Evolutionary conservation across 495 filamentous ascomycete genomes (phyloP).

Genomic region (Aspergillus nanangensis): DNA sequence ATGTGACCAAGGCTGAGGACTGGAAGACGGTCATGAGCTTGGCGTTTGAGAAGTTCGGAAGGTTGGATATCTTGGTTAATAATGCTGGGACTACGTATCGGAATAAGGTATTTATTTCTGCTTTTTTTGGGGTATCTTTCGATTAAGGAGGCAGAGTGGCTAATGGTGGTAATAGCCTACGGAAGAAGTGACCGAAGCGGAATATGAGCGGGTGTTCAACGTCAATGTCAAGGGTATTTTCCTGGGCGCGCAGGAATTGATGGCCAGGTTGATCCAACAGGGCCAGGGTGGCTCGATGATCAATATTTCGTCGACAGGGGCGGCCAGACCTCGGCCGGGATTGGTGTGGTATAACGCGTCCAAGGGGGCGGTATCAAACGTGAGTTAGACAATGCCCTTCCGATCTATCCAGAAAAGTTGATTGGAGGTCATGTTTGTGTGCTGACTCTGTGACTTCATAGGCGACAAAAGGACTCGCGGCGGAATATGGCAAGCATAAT

Average conservation of each 20-base stretch:
- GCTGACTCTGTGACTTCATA: no score
- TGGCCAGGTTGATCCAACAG: conserved; percentile 52
- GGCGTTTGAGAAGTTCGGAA: conserved; percentile 44
- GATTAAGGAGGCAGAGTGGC: background rate
- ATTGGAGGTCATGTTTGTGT: background rate
- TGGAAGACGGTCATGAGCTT: conserved; percentile 45
- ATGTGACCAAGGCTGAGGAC: conserved; percentile 47
- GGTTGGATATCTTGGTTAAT: conserved; percentile 58
- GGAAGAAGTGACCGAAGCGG: conserved; percentile 58
- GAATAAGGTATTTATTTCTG: conserved; percentile 47
- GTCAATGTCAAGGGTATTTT: conserved; percentile 64
- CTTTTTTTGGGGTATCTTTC: background rate
- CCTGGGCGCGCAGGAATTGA: conserved; percentile 44
- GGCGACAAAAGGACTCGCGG: conserved; percentile 62
- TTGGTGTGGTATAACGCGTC: conserved; percentile 69
- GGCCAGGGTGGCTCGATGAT: conserved; percentile 58
- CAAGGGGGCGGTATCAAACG: conserved; percentile 63
- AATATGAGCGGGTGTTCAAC: conserved; percentile 62
- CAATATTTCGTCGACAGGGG: conserved; percentile 63
- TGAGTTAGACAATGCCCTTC: conserved; percentile 18
- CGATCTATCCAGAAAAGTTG: background rate
- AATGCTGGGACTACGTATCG: conserved; percentile 68
- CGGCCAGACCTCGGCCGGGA: conserved; percentile 58
- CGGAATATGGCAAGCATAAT: conserved; percentile 61
- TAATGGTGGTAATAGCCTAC: conserved; percentile 37